Evolutionary conservation across 2,329 filamentous ascomycete species (phyloP).

Genomic region (Sordariomycetes sp.): DNA sequence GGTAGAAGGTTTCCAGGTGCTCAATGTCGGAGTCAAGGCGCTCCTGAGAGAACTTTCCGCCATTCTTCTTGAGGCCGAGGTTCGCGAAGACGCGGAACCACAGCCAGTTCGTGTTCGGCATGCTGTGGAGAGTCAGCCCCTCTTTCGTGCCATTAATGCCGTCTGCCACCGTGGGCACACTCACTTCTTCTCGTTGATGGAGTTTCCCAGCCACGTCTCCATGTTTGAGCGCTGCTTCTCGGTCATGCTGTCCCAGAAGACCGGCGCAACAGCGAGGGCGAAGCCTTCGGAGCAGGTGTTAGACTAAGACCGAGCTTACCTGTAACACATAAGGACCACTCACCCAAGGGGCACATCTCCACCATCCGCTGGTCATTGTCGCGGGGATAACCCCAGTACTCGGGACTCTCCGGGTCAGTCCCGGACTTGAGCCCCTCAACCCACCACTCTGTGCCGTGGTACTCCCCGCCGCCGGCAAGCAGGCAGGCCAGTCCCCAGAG

Average conservation of each 20-base stretch:
- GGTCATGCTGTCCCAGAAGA: slow-evolving; percentile 53
- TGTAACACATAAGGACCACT: slow-evolving; percentile 2
- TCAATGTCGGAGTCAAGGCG: slow-evolving; percentile 63
- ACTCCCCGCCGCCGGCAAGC: slow-evolving; percentile 54
- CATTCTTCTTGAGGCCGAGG: slow-evolving; percentile 62
- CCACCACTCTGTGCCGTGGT: slow-evolving; percentile 46
- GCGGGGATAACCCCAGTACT: slow-evolving; percentile 66
- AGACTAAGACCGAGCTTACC: not conserved
- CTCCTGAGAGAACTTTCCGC: slow-evolving; percentile 55
- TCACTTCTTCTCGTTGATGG: slow-evolving; percentile 64
- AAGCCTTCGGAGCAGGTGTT: slow-evolving; percentile 31
- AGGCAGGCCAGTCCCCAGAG: slow-evolving; percentile 64
- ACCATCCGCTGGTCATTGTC: slow-evolving; percentile 77
- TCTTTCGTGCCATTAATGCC: not conserved
- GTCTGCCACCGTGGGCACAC: slow-evolving; percentile 4
- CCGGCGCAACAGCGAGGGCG: slow-evolving; percentile 54
- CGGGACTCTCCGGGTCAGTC: slow-evolving; percentile 53
- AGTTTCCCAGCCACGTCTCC: slow-evolving; percentile 58
- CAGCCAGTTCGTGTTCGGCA: slow-evolving; percentile 56
- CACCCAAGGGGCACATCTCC: slow-evolving; percentile 65
- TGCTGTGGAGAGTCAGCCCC: slow-evolving; percentile 34
- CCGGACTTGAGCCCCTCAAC: slow-evolving; percentile 57
- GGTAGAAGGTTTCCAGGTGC: slow-evolving; percentile 68
- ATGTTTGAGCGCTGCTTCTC: slow-evolving; percentile 51
- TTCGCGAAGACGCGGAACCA: slow-evolving; percentile 84